Percentiles rank a stretch among this genome's conserved stretches.
These are phyloP conservation scores for Coemansia sp. DNA, from an alignment of 192 early-diverging fungal genomes.

Conservation along the genomic window DNA sequence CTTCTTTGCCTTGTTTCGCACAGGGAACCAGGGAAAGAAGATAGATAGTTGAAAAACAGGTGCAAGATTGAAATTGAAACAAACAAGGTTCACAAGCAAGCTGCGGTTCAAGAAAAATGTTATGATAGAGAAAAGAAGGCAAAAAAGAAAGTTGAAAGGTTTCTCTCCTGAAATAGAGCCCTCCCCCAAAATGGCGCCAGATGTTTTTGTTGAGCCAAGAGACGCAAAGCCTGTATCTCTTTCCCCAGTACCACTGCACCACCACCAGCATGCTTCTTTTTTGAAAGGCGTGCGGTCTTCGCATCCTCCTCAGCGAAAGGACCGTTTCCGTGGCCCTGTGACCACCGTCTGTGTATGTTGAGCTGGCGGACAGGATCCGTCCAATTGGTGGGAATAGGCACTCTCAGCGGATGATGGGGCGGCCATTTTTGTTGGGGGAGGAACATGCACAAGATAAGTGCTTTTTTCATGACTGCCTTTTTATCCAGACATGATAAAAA, in stretches of 20 bases:
- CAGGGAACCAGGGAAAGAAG: conserved; percentile 5
- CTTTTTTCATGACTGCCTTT: neutral
- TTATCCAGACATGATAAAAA: too few species aligned
- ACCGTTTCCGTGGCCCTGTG: neutral
- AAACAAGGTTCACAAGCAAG: neutral
- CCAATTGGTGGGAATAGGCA: neutral
- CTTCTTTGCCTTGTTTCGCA: neutral
- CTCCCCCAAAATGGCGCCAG: too few species aligned
- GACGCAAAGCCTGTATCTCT: too few species aligned
- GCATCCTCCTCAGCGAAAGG: neutral
- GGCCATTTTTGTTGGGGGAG: neutral
- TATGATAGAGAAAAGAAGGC: neutral
- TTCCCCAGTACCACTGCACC: too few species aligned
- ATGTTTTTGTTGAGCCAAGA: too few species aligned
- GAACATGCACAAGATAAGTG: neutral
- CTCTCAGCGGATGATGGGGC: neutral
- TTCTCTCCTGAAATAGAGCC: neutral
- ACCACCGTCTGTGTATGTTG: neutral
- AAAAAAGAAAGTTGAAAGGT: neutral
- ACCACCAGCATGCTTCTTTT: too few species aligned
- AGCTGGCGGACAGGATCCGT: neutral
- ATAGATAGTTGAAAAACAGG: conserved; percentile 3
- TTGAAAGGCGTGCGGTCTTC: too few species aligned
- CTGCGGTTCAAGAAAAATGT: neutral
- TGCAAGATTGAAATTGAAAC: neutral